These are phyloP conservation scores for Isoetes taiwanensis DNA, from an alignment of 75 land plant genomes.

Conservation along the genomic window DNA sequence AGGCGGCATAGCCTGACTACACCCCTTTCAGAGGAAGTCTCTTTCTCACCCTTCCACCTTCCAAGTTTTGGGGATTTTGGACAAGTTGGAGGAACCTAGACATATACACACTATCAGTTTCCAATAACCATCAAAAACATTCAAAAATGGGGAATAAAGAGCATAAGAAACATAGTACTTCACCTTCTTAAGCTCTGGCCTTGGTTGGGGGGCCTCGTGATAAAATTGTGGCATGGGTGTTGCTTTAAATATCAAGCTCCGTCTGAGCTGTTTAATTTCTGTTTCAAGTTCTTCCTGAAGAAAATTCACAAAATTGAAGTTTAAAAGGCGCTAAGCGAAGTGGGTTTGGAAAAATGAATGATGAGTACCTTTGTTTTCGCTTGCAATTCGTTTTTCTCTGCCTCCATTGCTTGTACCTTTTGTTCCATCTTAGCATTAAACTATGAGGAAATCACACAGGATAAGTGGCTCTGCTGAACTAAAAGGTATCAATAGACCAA, in stretches of 20 bases:
- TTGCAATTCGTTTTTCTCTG: conserved; percentile 44
- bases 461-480: too few species aligned
- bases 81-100: conserved; percentile 40
- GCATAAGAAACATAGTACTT: too few species aligned
- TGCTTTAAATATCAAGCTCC: conserved; percentile 42
- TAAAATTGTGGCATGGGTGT: conserved; percentile 44
- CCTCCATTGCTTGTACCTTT: conserved; percentile 50
- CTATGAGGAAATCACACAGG: conserved; percentile 23
- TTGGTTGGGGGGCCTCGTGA: conserved; percentile 19
- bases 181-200: conserved; percentile 25
- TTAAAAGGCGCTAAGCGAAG: too few species aligned
- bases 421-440: conserved; percentile 53
- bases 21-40: too few species aligned
- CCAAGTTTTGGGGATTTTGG: conserved; percentile 43
- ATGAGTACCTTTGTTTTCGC: conserved; percentile 49
- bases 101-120: too few species aligned
- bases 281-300: conserved; percentile 36
- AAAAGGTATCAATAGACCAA: too few species aligned
- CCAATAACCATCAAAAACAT: too few species aligned
- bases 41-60: too few species aligned
- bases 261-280: conserved; percentile 34
- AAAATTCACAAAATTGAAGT: too few species aligned
- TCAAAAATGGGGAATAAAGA: too few species aligned
- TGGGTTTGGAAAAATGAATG: too few species aligned
- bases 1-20: too few species aligned